Conservation (phyloP, 2,329 filamentous ascomycete species). For the Colletotrichum caudatum region DNA sequence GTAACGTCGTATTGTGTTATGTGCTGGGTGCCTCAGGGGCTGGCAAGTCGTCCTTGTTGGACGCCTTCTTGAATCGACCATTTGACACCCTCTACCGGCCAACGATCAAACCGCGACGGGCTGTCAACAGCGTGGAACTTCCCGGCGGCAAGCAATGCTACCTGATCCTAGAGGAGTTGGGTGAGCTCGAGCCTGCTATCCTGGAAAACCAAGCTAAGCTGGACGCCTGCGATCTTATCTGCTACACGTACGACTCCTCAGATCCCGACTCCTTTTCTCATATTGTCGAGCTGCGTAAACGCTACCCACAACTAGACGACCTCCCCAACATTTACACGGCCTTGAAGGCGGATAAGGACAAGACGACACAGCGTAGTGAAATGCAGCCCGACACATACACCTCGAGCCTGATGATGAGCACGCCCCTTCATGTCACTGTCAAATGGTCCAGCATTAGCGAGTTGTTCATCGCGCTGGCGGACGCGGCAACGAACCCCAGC, state of each 20-base stretch:
- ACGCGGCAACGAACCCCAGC: slow-evolving; percentile 90
- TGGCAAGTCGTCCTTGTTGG: slow-evolving; percentile 91
- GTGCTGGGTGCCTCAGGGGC: slow-evolving; percentile 86
- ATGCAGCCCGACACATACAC: slow-evolving; percentile 94
- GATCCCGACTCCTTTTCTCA: slow-evolving; percentile 96
- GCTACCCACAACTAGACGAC: slow-evolving; percentile 86
- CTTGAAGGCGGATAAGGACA: slow-evolving; percentile 94
- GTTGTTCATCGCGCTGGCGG: slow-evolving; percentile 90
- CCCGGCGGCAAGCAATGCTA: slow-evolving; percentile 98
- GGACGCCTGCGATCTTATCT: slow-evolving; percentile 92
- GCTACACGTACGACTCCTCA: slow-evolving; percentile 96
- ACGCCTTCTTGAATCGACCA: slow-evolving; percentile 89
- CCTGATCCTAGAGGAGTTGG: slow-evolving; percentile 93
- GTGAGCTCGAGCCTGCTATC: slow-evolving; percentile 94
- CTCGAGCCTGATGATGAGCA: slow-evolving; percentile 84
- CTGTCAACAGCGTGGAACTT: slow-evolving; percentile 96
- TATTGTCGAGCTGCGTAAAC: slow-evolving; percentile 82
- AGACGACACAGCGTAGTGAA: slow-evolving; percentile 94
- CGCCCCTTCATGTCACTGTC: slow-evolving; percentile 93
- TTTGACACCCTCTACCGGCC: slow-evolving; percentile 88
- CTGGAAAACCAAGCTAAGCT: slow-evolving; percentile 92
- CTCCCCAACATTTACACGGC: slow-evolving; percentile 92
- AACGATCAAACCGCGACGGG: slow-evolving; percentile 93
- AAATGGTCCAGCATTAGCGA: slow-evolving; percentile 95
- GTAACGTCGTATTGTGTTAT: slow-evolving; percentile 95